These are phyloP conservation scores for Boletellus sp. DNA, from an alignment of 1,284 basidiomycete species.

Conservation along the genomic window DNA sequence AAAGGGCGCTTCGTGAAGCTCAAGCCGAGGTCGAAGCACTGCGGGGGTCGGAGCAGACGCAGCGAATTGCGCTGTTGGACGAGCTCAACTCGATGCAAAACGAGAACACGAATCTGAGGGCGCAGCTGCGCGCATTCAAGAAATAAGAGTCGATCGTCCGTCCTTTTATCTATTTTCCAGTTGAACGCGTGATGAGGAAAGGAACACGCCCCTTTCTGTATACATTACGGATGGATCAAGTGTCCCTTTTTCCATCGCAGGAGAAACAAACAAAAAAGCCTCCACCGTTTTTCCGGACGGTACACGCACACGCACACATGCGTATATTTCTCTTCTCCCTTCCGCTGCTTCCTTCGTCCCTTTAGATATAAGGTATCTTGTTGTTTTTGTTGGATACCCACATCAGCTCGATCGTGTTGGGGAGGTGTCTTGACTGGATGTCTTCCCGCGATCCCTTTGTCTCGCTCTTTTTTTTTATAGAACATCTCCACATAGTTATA, in stretches of 20 bases:
- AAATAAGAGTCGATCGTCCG: constrained; percentile 10
- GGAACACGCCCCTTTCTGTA: neutral
- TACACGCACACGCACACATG: neutral
- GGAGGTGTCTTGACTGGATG: constrained; percentile 1
- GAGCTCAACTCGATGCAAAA: constrained; percentile 77
- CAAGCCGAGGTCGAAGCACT: constrained; percentile 56
- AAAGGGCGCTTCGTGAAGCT: constrained; percentile 43
- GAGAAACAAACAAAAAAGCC: neutral
- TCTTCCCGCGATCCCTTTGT: neutral
- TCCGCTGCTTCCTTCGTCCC: neutral
- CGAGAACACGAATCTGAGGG: constrained; percentile 66
- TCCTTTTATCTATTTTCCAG: neutral
- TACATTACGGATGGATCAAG: too few relatives aligned
- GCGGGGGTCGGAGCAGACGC: constrained; percentile 62
- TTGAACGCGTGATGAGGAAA: neutral
- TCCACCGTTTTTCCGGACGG: neutral
- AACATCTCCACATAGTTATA: constrained; percentile 7
- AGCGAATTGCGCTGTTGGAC: constrained; percentile 69
- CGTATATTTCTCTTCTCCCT: neutral
- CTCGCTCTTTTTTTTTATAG: neutral
- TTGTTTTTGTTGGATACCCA: constrained; percentile 11
- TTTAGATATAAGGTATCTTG: neutral
- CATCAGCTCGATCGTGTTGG: constrained; percentile 1
- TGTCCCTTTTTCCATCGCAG: too few relatives aligned
- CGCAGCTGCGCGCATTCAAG: constrained; percentile 63